phyloP scores from a whole-genome alignment of 768 basidiomycete species.

The Podaxis pistillaris region DNA sequence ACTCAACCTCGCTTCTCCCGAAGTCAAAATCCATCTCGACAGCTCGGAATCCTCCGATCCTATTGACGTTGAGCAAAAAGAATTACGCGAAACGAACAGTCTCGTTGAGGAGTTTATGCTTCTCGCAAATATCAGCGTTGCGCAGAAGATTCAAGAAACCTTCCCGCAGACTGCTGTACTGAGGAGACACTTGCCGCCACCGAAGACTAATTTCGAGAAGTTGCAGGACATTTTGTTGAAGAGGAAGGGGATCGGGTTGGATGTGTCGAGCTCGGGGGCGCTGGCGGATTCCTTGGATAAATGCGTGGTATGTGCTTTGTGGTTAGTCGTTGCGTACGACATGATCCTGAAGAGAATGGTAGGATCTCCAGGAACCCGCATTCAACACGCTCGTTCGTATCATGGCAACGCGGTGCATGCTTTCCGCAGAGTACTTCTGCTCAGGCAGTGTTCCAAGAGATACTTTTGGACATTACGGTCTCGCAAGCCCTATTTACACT shows the following conservation, averaged over 20 bases:
- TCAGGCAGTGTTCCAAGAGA: constrained; percentile 91
- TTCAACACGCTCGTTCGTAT: constrained; percentile 98
- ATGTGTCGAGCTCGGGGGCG: constrained; percentile 89
- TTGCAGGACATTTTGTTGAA: constrained; percentile 89
- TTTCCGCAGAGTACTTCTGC: constrained; percentile 97
- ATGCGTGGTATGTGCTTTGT: constrained; percentile 67
- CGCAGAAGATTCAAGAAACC: constrained; percentile 85
- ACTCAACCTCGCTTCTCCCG: constrained; percentile 94
- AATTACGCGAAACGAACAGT: constrained; percentile 89
- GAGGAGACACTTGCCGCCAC: constrained; percentile 88
- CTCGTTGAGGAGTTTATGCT: constrained; percentile 99
- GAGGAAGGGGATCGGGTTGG: constrained; percentile 76
- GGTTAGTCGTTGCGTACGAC: not conserved
- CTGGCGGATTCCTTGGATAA: constrained; percentile 85
- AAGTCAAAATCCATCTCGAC: constrained; percentile 96
- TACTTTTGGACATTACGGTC: constrained; percentile 94
- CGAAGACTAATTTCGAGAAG: constrained; percentile 92
- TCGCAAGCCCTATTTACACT: constrained; percentile 97
- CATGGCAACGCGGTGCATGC: constrained; percentile 99
- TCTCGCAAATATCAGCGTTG: constrained; percentile 94
- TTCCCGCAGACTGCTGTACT: constrained; percentile 96
- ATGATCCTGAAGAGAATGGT: not conserved
- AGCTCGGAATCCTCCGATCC: constrained; percentile 93
- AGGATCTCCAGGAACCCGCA: constrained; percentile 83
- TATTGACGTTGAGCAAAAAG: constrained; percentile 96